phyloP scores from a whole-genome alignment of 257 asterid genomes.

The Solanum bulbocastanum region DNA sequence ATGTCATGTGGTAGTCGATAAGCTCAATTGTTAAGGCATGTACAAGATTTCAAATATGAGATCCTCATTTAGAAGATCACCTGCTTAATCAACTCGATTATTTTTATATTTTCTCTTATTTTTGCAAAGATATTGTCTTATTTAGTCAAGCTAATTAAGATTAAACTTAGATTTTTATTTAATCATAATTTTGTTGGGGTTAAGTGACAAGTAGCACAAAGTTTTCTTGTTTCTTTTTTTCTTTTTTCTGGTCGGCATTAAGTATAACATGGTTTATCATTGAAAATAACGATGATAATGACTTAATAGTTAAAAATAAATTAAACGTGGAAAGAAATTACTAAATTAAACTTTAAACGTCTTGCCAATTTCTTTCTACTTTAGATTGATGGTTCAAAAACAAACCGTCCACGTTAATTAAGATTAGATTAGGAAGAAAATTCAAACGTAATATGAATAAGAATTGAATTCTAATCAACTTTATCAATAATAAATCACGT shows the following conservation, averaged over 20 bases:
- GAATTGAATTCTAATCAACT: background rate
- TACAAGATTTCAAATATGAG: background rate
- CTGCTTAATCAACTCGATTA: background rate
- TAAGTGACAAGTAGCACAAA: background rate
- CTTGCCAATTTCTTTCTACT: background rate
- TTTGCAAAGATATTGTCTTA: background rate
- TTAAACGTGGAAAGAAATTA: background rate
- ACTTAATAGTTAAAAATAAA: background rate
- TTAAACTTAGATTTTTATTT: background rate
- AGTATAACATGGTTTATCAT: background rate
- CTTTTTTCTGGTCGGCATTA: background rate
- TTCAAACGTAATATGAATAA: background rate
- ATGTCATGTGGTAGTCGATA: no score
- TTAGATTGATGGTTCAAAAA: background rate
- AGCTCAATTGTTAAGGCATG: background rate
- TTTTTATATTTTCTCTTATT: background rate
- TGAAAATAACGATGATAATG: background rate
- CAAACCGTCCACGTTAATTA: background rate
- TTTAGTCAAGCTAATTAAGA: background rate
- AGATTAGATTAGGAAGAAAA: background rate
- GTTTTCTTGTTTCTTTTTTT: background rate
- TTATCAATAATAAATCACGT: background rate
- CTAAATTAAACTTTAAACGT: background rate
- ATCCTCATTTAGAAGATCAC: background rate
- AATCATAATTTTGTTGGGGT: background rate